Evolutionary conservation across 306 rosid species (phyloP), one percentile per base, ranked within the genome.

Genomic region (Gynostemma pentaphyllum): DNA sequence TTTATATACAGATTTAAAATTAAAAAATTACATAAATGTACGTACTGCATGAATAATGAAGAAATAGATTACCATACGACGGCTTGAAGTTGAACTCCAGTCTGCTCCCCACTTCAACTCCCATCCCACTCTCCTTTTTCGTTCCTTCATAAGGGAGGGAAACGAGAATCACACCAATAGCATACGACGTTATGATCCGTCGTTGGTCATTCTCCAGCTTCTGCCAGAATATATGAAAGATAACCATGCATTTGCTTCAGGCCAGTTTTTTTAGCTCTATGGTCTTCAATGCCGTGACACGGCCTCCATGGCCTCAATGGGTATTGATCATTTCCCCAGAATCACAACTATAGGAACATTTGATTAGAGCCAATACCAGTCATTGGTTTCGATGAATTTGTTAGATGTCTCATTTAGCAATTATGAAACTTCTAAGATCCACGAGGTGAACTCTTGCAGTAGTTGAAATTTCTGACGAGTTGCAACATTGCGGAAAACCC

Each of bases 401-500:
- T 55, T 55, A 55, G 63, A 55, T 55, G 63, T 15, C 46, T 36
- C 19, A 21, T 12, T 57, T 18, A 16, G 64, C 30, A 2, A 21
- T 36, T 50, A 69, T 41, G 73, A 69, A 50, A 56, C 64, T 80
- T 86, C 80, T 73, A 88, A 81, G 63, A 84, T 79, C 98, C 96
- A 88, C 39, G 91, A 74, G 28, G 88, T 85, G 59, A 84, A 77
- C 70, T 88, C 94, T 64, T 81, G 79, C 65, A 92, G 92, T 51
- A 91, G 88, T 74, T 75, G 87, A 64, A 91, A 91, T 54, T 87
- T 91, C 76, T 85, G 97, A 68, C 80, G 83, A 68, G 62, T 53
- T 55, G 97, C 89, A 40, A 91, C 71, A 69, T 69, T 82, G 14
- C 70, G 76, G 68, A 91, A 77, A 70, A 90, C 47, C 67, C 69